These are phyloP conservation scores for Aspergillus calidoustus DNA, from an alignment of 2,329 filamentous ascomycete species.

Conservation along the genomic window DNA sequence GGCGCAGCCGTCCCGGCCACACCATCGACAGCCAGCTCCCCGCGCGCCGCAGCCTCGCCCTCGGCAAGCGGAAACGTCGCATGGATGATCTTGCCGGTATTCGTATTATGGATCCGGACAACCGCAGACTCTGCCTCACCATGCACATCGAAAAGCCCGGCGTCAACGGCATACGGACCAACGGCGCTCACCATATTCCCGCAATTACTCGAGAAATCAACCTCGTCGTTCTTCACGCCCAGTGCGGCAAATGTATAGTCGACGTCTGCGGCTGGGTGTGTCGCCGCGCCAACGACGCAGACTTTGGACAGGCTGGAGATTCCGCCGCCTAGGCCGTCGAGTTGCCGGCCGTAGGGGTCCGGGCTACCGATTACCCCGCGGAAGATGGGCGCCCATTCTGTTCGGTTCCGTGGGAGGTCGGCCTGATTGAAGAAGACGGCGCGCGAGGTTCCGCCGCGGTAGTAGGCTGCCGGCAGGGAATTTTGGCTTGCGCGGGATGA, in stretches of 20 bases:
- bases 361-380: slow-evolving; percentile 66
- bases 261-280: slow-evolving; percentile 58
- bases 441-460: slow-evolving; percentile 72
- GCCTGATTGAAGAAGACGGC: slow-evolving; percentile 63
- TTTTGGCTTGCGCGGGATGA: slow-evolving; percentile 27
- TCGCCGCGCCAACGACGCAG: slow-evolving; percentile 64
- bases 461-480: slow-evolving; percentile 60
- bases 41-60: slow-evolving; percentile 54
- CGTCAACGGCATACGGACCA: slow-evolving; percentile 67
- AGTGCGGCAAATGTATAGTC: slow-evolving; percentile 75
- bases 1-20: slow-evolving; percentile 63
- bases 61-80: slow-evolving; percentile 60
- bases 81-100: slow-evolving; percentile 68
- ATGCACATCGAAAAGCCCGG: slow-evolving; percentile 48
- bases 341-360: slow-evolving; percentile 69
- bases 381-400: slow-evolving; percentile 60
- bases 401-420: slow-evolving; percentile 55
- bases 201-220: slow-evolving; percentile 73
- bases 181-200: slow-evolving; percentile 74
- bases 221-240: slow-evolving; percentile 62
- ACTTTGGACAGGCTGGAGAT: slow-evolving; percentile 73
- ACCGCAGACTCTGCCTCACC: slow-evolving; percentile 1
- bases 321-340: slow-evolving; percentile 73
- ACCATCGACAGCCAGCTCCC: slow-evolving; percentile 67
- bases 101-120: slow-evolving; percentile 70